Percentiles rank a stretch among this genome's conserved stretches.
phyloP scores from a whole-genome alignment of 495 filamentous ascomycete species.

The Penicillium atrosanguineum region DNA sequence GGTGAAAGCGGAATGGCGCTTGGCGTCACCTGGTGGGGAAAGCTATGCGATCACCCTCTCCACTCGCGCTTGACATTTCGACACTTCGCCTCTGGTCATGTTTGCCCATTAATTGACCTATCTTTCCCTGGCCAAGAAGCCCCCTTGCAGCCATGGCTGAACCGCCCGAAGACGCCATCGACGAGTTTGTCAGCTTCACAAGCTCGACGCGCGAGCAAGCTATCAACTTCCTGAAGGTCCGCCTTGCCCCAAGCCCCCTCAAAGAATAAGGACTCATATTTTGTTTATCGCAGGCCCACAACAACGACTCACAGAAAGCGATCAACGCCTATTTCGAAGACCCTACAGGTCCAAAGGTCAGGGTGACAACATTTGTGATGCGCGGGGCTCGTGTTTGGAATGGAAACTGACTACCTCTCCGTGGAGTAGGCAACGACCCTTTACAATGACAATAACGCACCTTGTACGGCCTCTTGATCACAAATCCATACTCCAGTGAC shows the following conservation, averaged over 20 bases:
- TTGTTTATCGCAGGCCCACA: slow-evolving; percentile 38
- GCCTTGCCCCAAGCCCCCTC: neutral
- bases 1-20: slow-evolving; percentile 17
- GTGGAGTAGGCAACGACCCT: slow-evolving; percentile 18
- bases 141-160: slow-evolving; percentile 35
- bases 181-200: slow-evolving; percentile 47
- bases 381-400: neutral
- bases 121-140: neutral
- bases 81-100: slow-evolving; percentile 1
- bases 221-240: slow-evolving; percentile 47
- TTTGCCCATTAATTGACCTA: neutral
- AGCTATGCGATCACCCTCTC: slow-evolving; percentile 9
- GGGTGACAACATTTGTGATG: slow-evolving; percentile 24
- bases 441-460: slow-evolving; percentile 22
- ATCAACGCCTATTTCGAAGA: slow-evolving; percentile 55
- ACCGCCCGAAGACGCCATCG: slow-evolving; percentile 44
- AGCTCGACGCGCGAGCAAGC: slow-evolving; percentile 44
- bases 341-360: slow-evolving; percentile 34
- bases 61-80: neutral
- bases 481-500: neutral
- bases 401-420: slow-evolving; percentile 10
- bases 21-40: slow-evolving; percentile 45
- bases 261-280: neutral
- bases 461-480: slow-evolving; percentile 14
- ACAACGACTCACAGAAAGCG: slow-evolving; percentile 47